These are phyloP conservation scores for Ascochyta pisi DNA, from an alignment of 2,329 filamentous ascomycete genomes.

Conservation along the genomic window DNA sequence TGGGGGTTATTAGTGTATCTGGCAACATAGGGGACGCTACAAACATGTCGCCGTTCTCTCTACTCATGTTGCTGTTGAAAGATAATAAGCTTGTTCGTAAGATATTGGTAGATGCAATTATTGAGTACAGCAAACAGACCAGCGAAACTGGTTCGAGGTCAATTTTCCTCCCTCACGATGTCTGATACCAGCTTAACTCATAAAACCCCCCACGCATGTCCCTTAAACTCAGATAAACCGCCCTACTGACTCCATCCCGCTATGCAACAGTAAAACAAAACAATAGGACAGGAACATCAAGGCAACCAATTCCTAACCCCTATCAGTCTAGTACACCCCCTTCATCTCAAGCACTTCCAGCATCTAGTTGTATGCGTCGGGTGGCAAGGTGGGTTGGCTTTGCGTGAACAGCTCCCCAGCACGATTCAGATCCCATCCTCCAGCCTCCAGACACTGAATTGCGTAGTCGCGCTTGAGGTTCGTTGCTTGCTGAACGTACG, in stretches of 20 bases:
- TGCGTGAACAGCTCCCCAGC: constrained; percentile 78
- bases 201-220: not conserved
- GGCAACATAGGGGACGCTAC: no score
- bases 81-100: no score
- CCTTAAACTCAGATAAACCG: not conserved
- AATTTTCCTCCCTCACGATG: no score
- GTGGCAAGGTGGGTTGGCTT: constrained; percentile 65
- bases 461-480: constrained; percentile 82
- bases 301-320: no score
- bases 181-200: no score
- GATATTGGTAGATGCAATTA: no score
- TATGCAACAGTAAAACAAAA: constrained; percentile 9
- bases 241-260: constrained; percentile 7
- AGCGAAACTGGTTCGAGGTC: no score
- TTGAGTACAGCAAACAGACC: no score
- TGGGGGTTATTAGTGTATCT: no score
- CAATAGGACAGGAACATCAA: not conserved
- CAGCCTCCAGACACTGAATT: constrained; percentile 79
- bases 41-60: no score
- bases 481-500: constrained; percentile 77
- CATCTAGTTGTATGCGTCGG: constrained; percentile 50
- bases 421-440: constrained; percentile 78
- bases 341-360: not conserved
- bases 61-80: no score
- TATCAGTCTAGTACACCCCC: not conserved